These are phyloP conservation scores for Penicillium simplicissimum DNA, from an alignment of 495 filamentous ascomycete species.

Conservation along the genomic window DNA sequence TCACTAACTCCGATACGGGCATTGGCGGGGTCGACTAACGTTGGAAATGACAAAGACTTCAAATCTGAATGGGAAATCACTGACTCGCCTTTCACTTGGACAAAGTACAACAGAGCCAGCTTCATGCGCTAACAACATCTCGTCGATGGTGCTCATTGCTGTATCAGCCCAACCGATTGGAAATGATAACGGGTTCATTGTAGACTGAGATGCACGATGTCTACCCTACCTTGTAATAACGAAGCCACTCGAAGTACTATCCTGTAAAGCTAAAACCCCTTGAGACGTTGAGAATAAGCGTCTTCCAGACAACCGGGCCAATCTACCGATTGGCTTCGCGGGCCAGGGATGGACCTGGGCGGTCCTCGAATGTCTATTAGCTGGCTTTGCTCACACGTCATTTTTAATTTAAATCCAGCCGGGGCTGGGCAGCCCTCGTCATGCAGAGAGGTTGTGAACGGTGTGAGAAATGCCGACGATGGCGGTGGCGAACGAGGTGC, in stretches of 20 bases:
- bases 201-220: neutral
- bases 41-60: neutral
- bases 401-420: slow-evolving; percentile 21
- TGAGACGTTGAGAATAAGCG: too few species aligned
- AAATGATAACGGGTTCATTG: neutral
- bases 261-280: too few species aligned
- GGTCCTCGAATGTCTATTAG: neutral
- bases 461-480: slow-evolving; percentile 24
- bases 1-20: too few species aligned
- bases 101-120: neutral
- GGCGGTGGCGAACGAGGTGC: slow-evolving; percentile 9
- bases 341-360: neutral
- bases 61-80: neutral
- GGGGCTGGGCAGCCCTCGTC: neutral
- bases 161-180: neutral
- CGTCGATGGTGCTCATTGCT: neutral
- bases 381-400: slow-evolving; percentile 18
- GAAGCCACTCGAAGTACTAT: too few species aligned
- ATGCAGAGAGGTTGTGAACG: slow-evolving; percentile 8
- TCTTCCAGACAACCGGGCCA: neutral
- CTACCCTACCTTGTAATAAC: too few species aligned
- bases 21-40: too few species aligned
- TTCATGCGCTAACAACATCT: neutral
- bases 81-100: neutral
- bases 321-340: neutral